Base-by-base conservation (phyloP, 257 asterid genomes). In the Salvia splendens region DNA sequence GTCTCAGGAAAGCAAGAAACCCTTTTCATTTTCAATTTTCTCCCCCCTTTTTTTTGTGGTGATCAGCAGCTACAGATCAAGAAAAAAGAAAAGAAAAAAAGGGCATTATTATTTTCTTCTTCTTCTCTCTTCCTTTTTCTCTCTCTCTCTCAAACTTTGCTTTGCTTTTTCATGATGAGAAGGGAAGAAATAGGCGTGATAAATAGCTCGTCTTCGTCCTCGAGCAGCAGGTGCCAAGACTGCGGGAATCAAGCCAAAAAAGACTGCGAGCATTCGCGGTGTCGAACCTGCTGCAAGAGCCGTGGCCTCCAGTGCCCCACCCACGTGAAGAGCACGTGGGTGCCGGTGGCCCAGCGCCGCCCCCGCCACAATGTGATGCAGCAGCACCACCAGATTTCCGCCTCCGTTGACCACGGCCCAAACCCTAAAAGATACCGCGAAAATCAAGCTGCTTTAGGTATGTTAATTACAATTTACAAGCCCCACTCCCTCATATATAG, bases 271-370 rank as follows among this genome's bases (percentile, higher is more conserved):
- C 81, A 77, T 51, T 45, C 77, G 61, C 43, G 95, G 66, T 89
- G 97, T 51, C 80, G 97, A 54, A 87, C 91, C 66, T 89, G 96
- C 76, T 89, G 95, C 46, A 87, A 77, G 66, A 75, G 74, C 75
- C 83, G 95, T 49, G 93, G 91, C 6, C 86, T 82, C 55, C 86
- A 82, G 51, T 89, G 96, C 70, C 85, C 76, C 58, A 89, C 95
- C 1, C 96, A 89, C 67, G 84, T 89, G n/a, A 85, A 75, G 66
- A 89, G 95, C 81, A 89, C 96, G 56, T 89, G 96, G 96, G 78
- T 85, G 7, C 95, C 96, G 32, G 82, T 84, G 8, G 75, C 86
- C 0, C 75, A 50, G 36, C 32, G 93, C 59, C 89, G 87, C 5
- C 87, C 83, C 11, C 68, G 84, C 15, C 80, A 81, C 47, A 77